Evolutionary conservation across 768 basidiomycete genomes (phyloP).

Genomic region (Podaxis carcinomalis): DNA sequence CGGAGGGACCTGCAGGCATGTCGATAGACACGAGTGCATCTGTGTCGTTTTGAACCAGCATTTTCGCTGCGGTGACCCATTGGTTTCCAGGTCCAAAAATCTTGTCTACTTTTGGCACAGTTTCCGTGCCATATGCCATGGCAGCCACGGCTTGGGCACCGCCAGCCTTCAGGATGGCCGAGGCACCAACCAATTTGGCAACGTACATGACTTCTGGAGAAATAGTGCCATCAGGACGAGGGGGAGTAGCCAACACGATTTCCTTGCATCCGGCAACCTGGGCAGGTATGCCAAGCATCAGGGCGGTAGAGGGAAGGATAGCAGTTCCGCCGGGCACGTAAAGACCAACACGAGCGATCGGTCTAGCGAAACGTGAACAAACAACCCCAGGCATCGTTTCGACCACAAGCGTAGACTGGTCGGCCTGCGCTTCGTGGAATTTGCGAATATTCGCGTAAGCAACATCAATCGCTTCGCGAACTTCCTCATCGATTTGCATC

Average conservation of each 20-base stretch:
- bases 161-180: conserved; percentile 89
- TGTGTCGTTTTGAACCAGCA: conserved; percentile 98
- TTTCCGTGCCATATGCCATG: conserved; percentile 93
- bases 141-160: conserved; percentile 96
- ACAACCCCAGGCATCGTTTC: conserved; percentile 99
- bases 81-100: conserved; percentile 99
- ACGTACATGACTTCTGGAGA: conserved; percentile 98
- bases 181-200: conserved; percentile 85
- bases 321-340: conserved; percentile 99
- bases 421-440: conserved; percentile 89
- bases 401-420: conserved; percentile 65
- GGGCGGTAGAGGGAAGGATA: conserved; percentile 90
- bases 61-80: conserved; percentile 99
- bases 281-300: conserved; percentile 97
- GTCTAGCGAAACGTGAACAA: conserved; percentile 90
- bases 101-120: conserved; percentile 97
- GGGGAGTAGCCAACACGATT: conserved; percentile 95
- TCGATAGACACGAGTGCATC: conserved; percentile 95
- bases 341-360: conserved; percentile 93
- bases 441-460: conserved; percentile 90
- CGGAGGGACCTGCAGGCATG: conserved; percentile 98
- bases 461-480: conserved; percentile 79
- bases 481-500: conserved; percentile 55
- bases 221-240: conserved; percentile 85
- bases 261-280: conserved; percentile 94